These are phyloP conservation scores for Trichoderma koningii DNA, from an alignment of 2,329 filamentous ascomycete genomes.

Conservation along the genomic window DNA sequence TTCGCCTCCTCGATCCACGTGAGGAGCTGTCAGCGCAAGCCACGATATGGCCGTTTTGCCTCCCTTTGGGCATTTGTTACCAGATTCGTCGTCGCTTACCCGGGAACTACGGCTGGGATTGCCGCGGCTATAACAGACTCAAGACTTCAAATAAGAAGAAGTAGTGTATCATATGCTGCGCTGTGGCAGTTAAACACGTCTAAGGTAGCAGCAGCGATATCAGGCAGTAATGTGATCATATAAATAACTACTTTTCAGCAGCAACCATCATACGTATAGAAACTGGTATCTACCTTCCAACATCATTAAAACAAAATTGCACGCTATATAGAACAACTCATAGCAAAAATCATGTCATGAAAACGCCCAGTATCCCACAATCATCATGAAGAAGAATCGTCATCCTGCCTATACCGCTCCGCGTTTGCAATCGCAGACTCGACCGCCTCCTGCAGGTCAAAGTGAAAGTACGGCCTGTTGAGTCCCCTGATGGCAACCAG, in stretches of 20 bases:
- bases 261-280: not conserved
- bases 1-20: not conserved
- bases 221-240: not conserved
- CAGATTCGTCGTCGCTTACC: slow-evolving; percentile 9
- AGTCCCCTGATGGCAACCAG: slow-evolving; percentile 48
- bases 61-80: not conserved
- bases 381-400: not conserved
- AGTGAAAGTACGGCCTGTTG: slow-evolving; percentile 56
- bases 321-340: slow-evolving; percentile 5
- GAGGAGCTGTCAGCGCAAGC: not conserved
- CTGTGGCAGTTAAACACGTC: not conserved
- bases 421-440: slow-evolving; percentile 47
- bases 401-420: slow-evolving; percentile 28
- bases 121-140: not conserved
- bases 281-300: too few species aligned
- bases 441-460: slow-evolving; percentile 53
- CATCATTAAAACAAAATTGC: not conserved
- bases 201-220: not conserved
- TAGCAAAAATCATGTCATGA: not conserved
- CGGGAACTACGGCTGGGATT: slow-evolving; percentile 4
- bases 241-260: not conserved
- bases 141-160: too few species aligned
- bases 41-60: not conserved
- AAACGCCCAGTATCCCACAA: too few species aligned
- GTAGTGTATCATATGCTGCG: too few species aligned